Percentiles rank a stretch among this genome's conserved stretches.
Conservation (phyloP, 805 yeast genomes). For the Ogataea trehaloabstinens region DNA sequence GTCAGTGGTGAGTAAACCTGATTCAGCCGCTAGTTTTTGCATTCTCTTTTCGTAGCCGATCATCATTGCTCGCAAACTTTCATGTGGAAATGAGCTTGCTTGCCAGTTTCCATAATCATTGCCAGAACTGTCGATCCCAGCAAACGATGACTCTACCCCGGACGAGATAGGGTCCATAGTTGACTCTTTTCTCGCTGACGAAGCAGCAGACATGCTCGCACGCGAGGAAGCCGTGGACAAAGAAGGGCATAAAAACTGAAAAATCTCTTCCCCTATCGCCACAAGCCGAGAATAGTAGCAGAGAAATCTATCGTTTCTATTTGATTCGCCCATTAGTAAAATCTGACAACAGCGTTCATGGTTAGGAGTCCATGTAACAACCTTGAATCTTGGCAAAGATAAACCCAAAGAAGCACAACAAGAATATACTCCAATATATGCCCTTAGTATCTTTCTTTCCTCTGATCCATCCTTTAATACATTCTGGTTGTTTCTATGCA, state of each 20-base stretch:
- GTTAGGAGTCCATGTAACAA: conserved; percentile 46
- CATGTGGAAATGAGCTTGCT: conserved; percentile 18
- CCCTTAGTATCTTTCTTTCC: conserved; percentile 38
- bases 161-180: not conserved
- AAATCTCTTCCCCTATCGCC: conserved; percentile 49
- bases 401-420: conserved; percentile 52
- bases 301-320: conserved; percentile 40
- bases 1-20: conserved; percentile 34
- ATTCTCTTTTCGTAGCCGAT: conserved; percentile 40
- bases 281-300: conserved; percentile 44
- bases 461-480: conserved; percentile 29
- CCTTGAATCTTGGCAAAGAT: conserved; percentile 48
- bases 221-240: conserved; percentile 2
- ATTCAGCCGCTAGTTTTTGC: conserved; percentile 39
- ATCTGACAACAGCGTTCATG: conserved; percentile 39
- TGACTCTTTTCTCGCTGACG: not conserved
- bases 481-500: conserved; percentile 24
- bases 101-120: conserved; percentile 8
- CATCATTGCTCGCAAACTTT: conserved; percentile 31
- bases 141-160: not conserved
- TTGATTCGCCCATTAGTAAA: conserved; percentile 36
- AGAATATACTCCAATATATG: conserved; percentile 46
- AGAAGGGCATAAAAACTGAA: conserved; percentile 38
- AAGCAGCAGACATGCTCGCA: conserved; percentile 1
- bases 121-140: not conserved